Conservation (phyloP, 208 protist species). For the Acanthamoeba lenticulata region DNA sequence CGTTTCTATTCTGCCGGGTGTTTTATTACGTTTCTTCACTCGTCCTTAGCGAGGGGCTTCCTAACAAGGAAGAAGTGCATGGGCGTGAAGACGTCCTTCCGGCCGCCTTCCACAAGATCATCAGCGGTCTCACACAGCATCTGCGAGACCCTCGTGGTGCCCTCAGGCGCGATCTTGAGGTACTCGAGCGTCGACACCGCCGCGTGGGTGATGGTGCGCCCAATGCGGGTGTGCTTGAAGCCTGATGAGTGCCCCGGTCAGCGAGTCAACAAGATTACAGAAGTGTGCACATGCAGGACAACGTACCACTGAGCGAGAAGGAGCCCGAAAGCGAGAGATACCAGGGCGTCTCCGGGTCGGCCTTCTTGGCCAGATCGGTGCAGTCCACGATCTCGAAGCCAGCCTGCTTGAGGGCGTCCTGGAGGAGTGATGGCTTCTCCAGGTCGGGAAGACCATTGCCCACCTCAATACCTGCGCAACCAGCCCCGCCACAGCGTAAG, state of each 20-base stretch:
- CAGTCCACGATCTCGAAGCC: constrained; percentile 93
- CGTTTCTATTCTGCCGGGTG: too few species aligned
- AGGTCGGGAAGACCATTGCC: constrained; percentile 94
- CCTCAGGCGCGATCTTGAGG: constrained; percentile 79
- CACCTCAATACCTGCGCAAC: constrained; percentile 89
- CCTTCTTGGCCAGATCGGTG: constrained; percentile 87
- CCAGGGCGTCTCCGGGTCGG: constrained; percentile 86
- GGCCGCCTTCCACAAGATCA: constrained; percentile 89
- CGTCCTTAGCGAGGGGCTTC: constrained; percentile 86
- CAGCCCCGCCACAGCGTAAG: neutral
- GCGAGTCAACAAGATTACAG: neutral
- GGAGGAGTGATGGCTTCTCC: constrained; percentile 87
- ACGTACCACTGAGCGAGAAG: constrained; percentile 86
- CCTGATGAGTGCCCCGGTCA: neutral
- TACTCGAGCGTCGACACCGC: constrained; percentile 90
- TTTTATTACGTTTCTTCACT: too few species aligned
- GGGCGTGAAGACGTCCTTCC: constrained; percentile 94
- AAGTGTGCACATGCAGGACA: neutral
- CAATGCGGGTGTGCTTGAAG: constrained; percentile 87
- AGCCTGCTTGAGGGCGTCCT: constrained; percentile 90
- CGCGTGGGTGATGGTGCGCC: constrained; percentile 88
- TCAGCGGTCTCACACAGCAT: constrained; percentile 93
- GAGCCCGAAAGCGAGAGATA: constrained; percentile 91
- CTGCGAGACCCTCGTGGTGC: constrained; percentile 89
- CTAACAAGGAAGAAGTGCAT: constrained; percentile 91